A percentile compares a stretch with the other conserved stretches of the same genome.
These are phyloP conservation scores for Jatropha multifida DNA, from an alignment of 441 rosid genomes.

Conservation along the genomic window DNA sequence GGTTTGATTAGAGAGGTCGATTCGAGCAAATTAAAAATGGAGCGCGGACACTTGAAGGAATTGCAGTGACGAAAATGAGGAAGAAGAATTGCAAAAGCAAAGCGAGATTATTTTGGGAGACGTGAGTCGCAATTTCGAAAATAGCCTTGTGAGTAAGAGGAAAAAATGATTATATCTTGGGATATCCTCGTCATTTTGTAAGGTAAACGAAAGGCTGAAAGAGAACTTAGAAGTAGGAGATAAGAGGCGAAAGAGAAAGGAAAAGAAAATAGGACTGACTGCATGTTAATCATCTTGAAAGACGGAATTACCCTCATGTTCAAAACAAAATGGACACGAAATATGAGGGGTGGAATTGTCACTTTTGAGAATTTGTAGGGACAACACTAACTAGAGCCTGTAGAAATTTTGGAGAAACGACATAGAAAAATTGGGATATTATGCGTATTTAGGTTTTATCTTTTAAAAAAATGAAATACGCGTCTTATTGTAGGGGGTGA, in stretches of 20 bases:
- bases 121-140: background rate
- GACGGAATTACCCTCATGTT: too few relatives aligned
- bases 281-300: too few relatives aligned
- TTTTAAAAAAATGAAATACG: too few relatives aligned
- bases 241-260: too few relatives aligned
- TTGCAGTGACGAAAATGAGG: background rate
- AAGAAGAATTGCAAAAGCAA: background rate
- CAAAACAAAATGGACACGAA: too few relatives aligned
- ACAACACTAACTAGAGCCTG: background rate
- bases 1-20: too few relatives aligned
- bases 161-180: background rate
- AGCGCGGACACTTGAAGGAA: slow-evolving; percentile 8
- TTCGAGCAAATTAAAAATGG: background rate
- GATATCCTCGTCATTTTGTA: slow-evolving; percentile 9
- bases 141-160: background rate
- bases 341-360: background rate
- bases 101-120: too few relatives aligned
- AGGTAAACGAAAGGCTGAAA: slow-evolving; percentile 4
- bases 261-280: too few relatives aligned
- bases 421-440: background rate
- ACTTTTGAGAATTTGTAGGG: background rate
- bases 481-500: too few relatives aligned
- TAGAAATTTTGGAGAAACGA: background rate
- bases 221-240: background rate
- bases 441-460: too few relatives aligned